Percentiles rank a stretch among this genome's conserved stretches.
phyloP scores from a whole-genome alignment of 345 rosid genomes.

The Microthlaspi erraticum region DNA sequence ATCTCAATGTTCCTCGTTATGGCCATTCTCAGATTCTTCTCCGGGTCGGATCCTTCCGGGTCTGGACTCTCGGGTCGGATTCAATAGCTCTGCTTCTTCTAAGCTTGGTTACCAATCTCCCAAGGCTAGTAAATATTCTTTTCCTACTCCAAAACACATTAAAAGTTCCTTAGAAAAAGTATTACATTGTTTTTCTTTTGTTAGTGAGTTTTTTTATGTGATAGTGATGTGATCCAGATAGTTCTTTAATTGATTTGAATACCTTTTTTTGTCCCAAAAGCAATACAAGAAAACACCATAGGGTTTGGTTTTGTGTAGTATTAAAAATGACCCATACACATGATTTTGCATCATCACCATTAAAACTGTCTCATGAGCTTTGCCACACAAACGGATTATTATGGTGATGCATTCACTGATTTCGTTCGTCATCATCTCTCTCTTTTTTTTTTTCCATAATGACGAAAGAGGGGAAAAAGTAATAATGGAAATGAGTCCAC shows the following conservation, averaged over 20 bases:
- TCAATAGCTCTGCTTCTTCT: constrained; percentile 37
- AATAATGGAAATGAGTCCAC: not conserved
- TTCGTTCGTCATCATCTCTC: constrained; percentile 16
- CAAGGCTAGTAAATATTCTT: constrained; percentile 48
- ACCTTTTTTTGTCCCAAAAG: constrained; percentile 20
- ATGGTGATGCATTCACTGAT: constrained; percentile 24
- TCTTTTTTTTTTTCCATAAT: not conserved
- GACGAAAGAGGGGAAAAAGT: not conserved
- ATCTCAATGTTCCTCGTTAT: constrained; percentile 88
- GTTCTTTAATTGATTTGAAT: constrained; percentile 23
- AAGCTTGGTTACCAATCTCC: constrained; percentile 78
- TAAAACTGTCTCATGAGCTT: constrained; percentile 9
- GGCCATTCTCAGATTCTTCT: constrained; percentile 54
- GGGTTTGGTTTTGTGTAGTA: constrained; percentile 20
- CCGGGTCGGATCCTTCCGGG: constrained; percentile 42
- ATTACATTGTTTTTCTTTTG: not conserved
- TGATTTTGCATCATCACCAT: constrained; percentile 31
- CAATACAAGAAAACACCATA: constrained; percentile 29
- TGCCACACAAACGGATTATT: constrained; percentile 26
- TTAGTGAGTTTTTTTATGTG: constrained; percentile 7
- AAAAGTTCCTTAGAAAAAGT: not conserved
- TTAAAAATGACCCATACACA: constrained; percentile 35
- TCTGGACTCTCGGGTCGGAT: constrained; percentile 58
- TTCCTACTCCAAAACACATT: not conserved
- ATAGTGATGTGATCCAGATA: constrained; percentile 34